Evolutionary conservation across 139 green algal genomes (phyloP).

Genomic region (Picochlorum sp.): DNA sequence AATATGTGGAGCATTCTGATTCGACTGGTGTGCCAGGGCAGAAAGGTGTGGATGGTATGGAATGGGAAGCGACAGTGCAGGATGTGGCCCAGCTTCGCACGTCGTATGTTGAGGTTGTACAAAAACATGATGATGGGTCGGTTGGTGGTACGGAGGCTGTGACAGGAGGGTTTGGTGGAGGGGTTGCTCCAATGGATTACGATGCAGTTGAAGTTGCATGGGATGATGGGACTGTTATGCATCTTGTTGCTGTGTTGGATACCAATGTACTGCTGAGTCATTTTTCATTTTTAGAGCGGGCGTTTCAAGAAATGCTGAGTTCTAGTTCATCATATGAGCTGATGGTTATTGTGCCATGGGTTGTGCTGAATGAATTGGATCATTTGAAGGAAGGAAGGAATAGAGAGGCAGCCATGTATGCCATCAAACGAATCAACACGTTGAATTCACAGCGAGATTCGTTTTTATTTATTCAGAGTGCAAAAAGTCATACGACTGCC

Average conservation of each 20-base stretch:
- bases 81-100: neutral
- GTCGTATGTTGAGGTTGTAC: neutral
- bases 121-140: neutral
- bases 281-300: constrained; percentile 14
- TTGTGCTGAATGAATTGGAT: constrained; percentile 40
- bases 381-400: constrained; percentile 19
- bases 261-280: constrained; percentile 37
- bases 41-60: neutral
- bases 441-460: constrained; percentile 16
- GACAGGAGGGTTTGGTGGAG: no score
- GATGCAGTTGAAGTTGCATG: neutral
- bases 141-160: neutral
- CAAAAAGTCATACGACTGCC: constrained; percentile 13
- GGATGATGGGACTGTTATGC: constrained; percentile 9
- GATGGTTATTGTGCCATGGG: constrained; percentile 34
- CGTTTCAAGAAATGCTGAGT: constrained; percentile 1
- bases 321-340: constrained; percentile 17
- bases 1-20: neutral
- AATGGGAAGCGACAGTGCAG: constrained; percentile 6
- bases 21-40: no score
- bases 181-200: constrained; percentile 6
- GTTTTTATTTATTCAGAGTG: constrained; percentile 15
- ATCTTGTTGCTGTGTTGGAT: constrained; percentile 32
- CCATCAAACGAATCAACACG: constrained; percentile 14
- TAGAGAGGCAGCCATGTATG: constrained; percentile 1